These are phyloP conservation scores for Fusarium sacchari DNA, from an alignment of 2,329 filamentous ascomycete genomes.

Conservation along the genomic window DNA sequence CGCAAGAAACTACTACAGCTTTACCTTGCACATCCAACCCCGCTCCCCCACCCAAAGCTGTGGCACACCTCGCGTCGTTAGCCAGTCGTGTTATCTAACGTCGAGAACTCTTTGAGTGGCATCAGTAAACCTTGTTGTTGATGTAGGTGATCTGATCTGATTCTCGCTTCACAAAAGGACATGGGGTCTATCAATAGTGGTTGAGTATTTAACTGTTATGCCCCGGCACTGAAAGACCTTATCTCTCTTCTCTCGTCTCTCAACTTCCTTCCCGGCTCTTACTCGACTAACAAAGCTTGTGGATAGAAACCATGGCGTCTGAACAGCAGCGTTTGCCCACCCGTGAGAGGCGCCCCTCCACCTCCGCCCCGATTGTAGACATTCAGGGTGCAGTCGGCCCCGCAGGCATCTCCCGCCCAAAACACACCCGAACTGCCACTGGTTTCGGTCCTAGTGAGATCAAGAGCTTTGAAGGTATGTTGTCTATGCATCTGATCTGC, in stretches of 20 bases:
- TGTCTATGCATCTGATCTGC: neutral
- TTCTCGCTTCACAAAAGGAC: constrained; percentile 33
- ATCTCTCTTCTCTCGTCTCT: constrained; percentile 14
- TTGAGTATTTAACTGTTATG: constrained; percentile 36
- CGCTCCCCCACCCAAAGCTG: constrained; percentile 42
- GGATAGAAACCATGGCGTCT: constrained; percentile 46
- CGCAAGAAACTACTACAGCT: constrained; percentile 38
- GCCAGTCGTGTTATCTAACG: constrained; percentile 44
- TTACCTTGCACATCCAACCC: constrained; percentile 40
- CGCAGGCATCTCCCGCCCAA: constrained; percentile 84
- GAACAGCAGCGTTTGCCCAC: constrained; percentile 56
- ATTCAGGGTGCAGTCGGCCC: constrained; percentile 88
- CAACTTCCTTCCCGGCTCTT: neutral
- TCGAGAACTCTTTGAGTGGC: constrained; percentile 34
- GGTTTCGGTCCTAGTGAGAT: constrained; percentile 92
- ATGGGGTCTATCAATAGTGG: constrained; percentile 16
- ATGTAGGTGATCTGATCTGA: constrained; percentile 45
- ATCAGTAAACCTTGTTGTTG: constrained; percentile 38
- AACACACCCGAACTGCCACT: constrained; percentile 97
- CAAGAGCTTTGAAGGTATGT: constrained; percentile 87
- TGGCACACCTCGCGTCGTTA: constrained; percentile 37
- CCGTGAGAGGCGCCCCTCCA: constrained; percentile 84
- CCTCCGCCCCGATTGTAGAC: constrained; percentile 84
- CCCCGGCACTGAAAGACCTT: constrained; percentile 3
- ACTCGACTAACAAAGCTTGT: constrained; percentile 30